Evolutionary conservation across 2,329 filamentous ascomycete genomes (phyloP), one percentile per base, ranked within the genome.

Genomic region (Clarireedia sp.): DNA sequence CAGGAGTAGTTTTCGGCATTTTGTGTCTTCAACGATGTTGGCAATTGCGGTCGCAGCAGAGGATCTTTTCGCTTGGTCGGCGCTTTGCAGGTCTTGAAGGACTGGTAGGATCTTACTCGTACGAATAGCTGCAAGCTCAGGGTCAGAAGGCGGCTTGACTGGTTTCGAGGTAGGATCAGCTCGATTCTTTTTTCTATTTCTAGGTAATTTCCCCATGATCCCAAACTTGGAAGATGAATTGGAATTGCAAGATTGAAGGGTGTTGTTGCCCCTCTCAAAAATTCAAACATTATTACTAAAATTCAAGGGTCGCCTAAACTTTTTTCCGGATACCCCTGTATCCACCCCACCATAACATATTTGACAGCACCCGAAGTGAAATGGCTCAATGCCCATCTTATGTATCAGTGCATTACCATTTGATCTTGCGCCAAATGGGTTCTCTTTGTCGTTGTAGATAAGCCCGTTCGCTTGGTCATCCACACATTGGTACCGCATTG

Each of bases 41-140:
- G 77, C 75, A 51, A 86, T 76, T 23, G 81, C 82, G 16, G 72
- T 70, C 7, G 83, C 81, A 10, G 83, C 83, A 2, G 78, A 67
- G 5, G 79, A 78, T 54, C 83, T 77, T n/a, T 75, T 76, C 66
- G 80, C 81, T 49, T 79, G 72, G 43, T 85, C 79, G 36, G 79
- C 65, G 64, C 78, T 82, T 64, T 80, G 75, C 41, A 87, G 72
- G 61, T 85, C 77, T 59, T 75, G 75, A 57, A 87, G 72, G 45
- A 84, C 76, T 17, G 84, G 84, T 37, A 86, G 70, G 64, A 87
- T 82, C 68, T 78, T 80, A 69, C 76, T 73, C 59, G 85, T 81
- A 36, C 83, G 76, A 44, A 87, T 75, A 12, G 81, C 80, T 21
- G 79, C 78, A 54, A 86, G 76, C 66, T 83, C 80, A 6, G 83